A percentile compares a stretch with the other conserved stretches of the same genome.
phyloP scores from a whole-genome alignment of 257 asterid genomes.

The Misopates orontium region DNA sequence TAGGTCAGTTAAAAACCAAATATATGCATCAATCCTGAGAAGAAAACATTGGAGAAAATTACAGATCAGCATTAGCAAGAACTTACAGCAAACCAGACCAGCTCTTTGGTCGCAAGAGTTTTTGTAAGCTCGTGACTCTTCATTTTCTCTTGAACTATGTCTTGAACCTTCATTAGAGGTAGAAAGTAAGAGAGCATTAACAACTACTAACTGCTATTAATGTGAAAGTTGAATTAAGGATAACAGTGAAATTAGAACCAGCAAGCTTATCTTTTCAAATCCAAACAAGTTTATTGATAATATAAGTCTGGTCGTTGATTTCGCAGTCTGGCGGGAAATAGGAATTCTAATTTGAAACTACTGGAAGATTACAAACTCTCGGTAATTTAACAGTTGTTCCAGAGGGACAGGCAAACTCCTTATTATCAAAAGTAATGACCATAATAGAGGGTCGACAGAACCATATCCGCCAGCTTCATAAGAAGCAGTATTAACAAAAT shows the following conservation, averaged over 20 bases:
- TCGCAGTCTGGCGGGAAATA: no score
- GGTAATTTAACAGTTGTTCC: no score
- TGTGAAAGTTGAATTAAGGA: not conserved
- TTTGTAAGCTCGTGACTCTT: slow-evolving; percentile 63
- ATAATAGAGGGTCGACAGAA: no score
- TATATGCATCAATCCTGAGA: not conserved
- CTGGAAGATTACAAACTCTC: no score
- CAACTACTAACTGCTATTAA: not conserved
- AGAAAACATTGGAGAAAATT: slow-evolving; percentile 9
- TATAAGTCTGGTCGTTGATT: not conserved
- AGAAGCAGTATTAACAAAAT: no score
- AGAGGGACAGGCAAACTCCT: no score
- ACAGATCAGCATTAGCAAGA: slow-evolving; percentile 17
- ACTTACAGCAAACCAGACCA: slow-evolving; percentile 80
- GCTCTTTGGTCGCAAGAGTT: slow-evolving; percentile 71
- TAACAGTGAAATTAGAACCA: not conserved
- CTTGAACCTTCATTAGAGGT: slow-evolving; percentile 53
- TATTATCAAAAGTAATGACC: no score
- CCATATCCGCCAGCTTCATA: no score
- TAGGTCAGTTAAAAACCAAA: slow-evolving; percentile 17
- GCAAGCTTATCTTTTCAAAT: no score
- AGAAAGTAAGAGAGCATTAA: slow-evolving; percentile 11
- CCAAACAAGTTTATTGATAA: not conserved
- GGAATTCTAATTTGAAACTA: no score
- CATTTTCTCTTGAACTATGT: slow-evolving; percentile 54